Evolutionary conservation across 495 filamentous ascomycete species (phyloP).

Genomic region (Lichina pygmaea): DNA sequence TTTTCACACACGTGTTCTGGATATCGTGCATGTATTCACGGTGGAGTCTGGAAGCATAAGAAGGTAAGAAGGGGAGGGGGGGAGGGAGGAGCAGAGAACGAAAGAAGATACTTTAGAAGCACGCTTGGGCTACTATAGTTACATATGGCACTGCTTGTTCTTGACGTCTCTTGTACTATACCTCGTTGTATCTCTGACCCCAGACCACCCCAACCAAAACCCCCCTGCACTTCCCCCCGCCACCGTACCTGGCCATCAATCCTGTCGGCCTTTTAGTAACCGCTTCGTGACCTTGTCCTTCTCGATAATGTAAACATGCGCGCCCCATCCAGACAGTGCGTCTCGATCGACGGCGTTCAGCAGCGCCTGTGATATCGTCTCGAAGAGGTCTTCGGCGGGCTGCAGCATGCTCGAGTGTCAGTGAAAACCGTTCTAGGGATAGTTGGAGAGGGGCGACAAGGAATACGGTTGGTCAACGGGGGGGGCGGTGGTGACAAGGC

Average conservation of each 20-base stretch:
- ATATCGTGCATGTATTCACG: no score
- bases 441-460: not conserved
- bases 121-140: no score
- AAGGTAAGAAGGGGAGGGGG: no score
- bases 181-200: no score
- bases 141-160: no score
- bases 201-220: no score
- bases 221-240: no score
- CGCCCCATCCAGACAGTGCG: conserved; percentile 91
- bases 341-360: conserved; percentile 90
- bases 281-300: conserved; percentile 99
- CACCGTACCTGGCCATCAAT: conserved; percentile 11
- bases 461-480: not conserved
- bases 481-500: not conserved
- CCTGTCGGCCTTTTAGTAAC: conserved; percentile 73
- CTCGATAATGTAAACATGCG: conserved; percentile 96
- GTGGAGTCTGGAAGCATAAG: no score
- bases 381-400: conserved; percentile 85
- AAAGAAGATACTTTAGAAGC: no score
- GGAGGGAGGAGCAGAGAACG: no score
- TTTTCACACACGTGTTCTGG: no score
- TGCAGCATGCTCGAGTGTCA: conserved; percentile 9
- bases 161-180: no score
- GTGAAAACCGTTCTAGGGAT: not conserved
- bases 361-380: conserved; percentile 92